Evolutionary conservation across 2,329 filamentous ascomycete species (phyloP).

Genomic region (Leptoxyphium fumago): DNA sequence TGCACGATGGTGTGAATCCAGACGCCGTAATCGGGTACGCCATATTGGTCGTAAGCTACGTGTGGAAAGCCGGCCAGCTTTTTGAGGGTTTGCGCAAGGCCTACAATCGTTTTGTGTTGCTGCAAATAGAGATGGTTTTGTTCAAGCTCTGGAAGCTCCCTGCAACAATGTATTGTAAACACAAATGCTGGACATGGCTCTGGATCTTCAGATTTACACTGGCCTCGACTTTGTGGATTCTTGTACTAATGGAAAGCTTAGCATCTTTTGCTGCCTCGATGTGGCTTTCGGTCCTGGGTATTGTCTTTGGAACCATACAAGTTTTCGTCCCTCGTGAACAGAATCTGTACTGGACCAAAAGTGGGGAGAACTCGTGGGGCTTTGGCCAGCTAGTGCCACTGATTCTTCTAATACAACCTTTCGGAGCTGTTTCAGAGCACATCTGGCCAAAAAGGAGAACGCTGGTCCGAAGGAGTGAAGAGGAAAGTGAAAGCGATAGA

Average conservation of each 20-base stretch:
- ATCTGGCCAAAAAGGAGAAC: slow-evolving; percentile 1
- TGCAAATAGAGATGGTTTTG: too few relatives aligned
- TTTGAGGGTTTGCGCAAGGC: slow-evolving; percentile 5
- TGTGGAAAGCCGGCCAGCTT: slow-evolving; percentile 14
- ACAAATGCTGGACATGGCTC: slow-evolving; percentile 1
- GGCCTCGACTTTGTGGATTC: slow-evolving; percentile 4
- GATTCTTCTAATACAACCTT: slow-evolving; percentile 11
- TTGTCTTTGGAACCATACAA: slow-evolving; percentile 13
- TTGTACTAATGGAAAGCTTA: slow-evolving; percentile 7
- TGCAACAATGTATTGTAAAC: slow-evolving; percentile 4
- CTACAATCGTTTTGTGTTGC: slow-evolving; percentile 5
- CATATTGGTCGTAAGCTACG: slow-evolving; percentile 12
- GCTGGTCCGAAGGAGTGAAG: neutral
- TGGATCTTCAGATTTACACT: slow-evolving; percentile 6
- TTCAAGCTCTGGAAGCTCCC: neutral
- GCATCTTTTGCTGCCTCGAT: slow-evolving; percentile 12
- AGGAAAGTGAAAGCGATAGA: neutral
- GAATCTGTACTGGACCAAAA: slow-evolving; percentile 2
- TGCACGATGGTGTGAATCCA: slow-evolving; percentile 8
- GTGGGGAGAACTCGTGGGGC: slow-evolving; percentile 5
- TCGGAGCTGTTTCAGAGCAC: slow-evolving; percentile 9
- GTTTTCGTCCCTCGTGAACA: slow-evolving; percentile 9
- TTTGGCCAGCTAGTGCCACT: slow-evolving; percentile 15
- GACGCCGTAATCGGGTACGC: slow-evolving; percentile 10
- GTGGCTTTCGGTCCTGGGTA: slow-evolving; percentile 9